phyloP scores from a whole-genome alignment of 106 monocot species.

The Dendrobium nobile region DNA sequence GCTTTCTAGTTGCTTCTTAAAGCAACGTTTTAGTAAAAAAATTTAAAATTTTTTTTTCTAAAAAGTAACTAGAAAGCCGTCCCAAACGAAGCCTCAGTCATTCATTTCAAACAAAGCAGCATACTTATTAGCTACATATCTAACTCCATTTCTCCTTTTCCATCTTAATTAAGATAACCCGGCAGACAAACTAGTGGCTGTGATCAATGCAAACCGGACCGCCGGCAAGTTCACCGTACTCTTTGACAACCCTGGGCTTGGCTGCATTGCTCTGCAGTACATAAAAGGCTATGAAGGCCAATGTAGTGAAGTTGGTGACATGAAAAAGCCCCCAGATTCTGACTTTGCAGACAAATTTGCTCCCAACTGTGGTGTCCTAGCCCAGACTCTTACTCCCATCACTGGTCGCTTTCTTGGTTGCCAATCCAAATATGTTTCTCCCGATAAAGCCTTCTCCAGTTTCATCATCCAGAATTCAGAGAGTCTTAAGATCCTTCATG shows the following conservation, averaged over 20 bases:
- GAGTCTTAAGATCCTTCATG: conserved; percentile 59
- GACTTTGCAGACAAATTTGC: conserved; percentile 67
- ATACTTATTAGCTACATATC: not conserved
- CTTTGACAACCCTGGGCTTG: conserved; percentile 65
- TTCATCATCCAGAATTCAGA: conserved; percentile 33
- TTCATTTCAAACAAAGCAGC: not conserved
- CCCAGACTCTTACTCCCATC: conserved; percentile 48
- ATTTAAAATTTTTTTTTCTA: too few species aligned
- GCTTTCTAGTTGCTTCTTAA: too few species aligned
- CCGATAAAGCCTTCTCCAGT: conserved; percentile 46
- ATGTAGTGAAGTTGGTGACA: conserved; percentile 47
- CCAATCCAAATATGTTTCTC: conserved; percentile 55
- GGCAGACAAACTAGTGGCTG: conserved; percentile 66
- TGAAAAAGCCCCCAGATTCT: conserved; percentile 56
- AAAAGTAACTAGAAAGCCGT: too few species aligned
- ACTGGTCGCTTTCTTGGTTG: conserved; percentile 78
- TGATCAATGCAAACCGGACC: conserved; percentile 70
- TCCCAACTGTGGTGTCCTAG: conserved; percentile 65
- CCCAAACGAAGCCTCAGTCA: not conserved
- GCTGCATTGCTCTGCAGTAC: conserved; percentile 79
- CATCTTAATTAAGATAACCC: conserved; percentile 53
- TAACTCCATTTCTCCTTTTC: not conserved
- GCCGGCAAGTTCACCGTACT: conserved; percentile 56
- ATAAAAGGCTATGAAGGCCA: conserved; percentile 84
- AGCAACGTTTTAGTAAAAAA: too few species aligned